Evolutionary conservation across 139 green algal genomes (phyloP).

Genomic region (Tetradesmus lagerheimii): DNA sequence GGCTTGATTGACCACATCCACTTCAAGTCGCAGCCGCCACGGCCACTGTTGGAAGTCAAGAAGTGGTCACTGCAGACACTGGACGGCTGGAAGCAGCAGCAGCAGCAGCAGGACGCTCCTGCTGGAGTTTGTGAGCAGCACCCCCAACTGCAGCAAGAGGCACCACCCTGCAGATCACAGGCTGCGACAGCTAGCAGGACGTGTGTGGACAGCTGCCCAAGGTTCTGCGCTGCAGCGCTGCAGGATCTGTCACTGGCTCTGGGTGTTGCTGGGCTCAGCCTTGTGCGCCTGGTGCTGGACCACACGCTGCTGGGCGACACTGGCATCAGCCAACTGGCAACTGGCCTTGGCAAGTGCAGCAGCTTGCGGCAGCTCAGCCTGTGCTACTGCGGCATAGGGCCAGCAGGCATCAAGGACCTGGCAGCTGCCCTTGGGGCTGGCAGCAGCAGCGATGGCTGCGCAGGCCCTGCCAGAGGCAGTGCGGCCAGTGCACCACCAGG

Average conservation of each 20-base stretch:
- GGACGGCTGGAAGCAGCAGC: conserved; percentile 13
- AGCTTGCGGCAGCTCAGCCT: conserved; percentile 40
- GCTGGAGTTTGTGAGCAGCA: background rate
- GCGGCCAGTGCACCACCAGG: background rate
- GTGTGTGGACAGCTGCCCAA: background rate
- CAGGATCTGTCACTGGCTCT: conserved; percentile 33
- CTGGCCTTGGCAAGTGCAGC: conserved; percentile 25
- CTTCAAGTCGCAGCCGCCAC: conserved; percentile 4
- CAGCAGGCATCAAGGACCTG: background rate
- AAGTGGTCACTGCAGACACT: conserved; percentile 15
- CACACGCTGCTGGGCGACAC: conserved; percentile 31
- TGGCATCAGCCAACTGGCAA: conserved; percentile 23
- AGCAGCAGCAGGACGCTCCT: background rate
- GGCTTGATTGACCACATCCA: background rate
- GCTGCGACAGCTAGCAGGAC: background rate
- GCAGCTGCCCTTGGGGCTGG: background rate
- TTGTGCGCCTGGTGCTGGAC: conserved; percentile 34
- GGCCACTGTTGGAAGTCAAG: background rate
- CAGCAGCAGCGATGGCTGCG: background rate
- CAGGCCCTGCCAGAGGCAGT: background rate
- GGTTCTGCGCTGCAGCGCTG: conserved; percentile 26
- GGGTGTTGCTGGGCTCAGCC: conserved; percentile 8
- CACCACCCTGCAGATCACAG: background rate
- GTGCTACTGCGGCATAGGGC: conserved; percentile 30
- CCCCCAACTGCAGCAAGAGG: background rate